Base-by-base conservation (phyloP, 352 stramenopile genomes). In the Aphanomyces euteiches region DNA sequence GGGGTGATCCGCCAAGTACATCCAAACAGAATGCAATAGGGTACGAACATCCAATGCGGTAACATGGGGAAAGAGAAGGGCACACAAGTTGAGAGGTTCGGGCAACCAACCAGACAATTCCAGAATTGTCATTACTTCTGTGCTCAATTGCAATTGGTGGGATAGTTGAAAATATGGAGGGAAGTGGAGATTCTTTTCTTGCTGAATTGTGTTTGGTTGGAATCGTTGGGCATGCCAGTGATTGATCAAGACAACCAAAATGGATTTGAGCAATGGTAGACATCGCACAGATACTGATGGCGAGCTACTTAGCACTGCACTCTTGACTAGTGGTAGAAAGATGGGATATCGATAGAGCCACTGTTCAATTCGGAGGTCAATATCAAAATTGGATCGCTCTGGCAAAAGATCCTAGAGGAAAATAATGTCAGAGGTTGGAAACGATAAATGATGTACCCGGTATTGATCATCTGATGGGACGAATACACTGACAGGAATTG, bases 11-110 rank as follows among this genome's bases (percentile, higher is more conserved):
- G 81, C 80, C 50, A 94, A 77, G 69, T 88, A 94, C 67, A 90
- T 90, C 87, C 87, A 94, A 68, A 84, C 90, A 72, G 82, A 89
- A 41, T 92, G 90, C 45, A 94, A 79, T 64, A 94, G 90, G 0
- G 74, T 75, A 28, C 87, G 85, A 43, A 93, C 89, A 47, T 94
- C 87, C 6, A 77, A 77, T 0, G 87, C 81, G 12, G 80, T 84
- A 1, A 85, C 88, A 40, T 90, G 54, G 13, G 84, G 87, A 17
- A 94, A 74, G 67, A 94, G 66, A 66, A 92, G 81, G 0, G 78
- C 84, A 38, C 77, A 77, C 4, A 74, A 78, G 15, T 48, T 37
- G 10, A 94, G 65, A n/a, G 78, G 75, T 4, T 76, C 40, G 5
- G 87, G 85, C 1, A 94, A 53, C 87, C 87, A 94, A 13, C 73